These are phyloP conservation scores for Tieghemiomyces parasiticus DNA, from an alignment of 192 early-diverging fungal species.

Conservation along the genomic window DNA sequence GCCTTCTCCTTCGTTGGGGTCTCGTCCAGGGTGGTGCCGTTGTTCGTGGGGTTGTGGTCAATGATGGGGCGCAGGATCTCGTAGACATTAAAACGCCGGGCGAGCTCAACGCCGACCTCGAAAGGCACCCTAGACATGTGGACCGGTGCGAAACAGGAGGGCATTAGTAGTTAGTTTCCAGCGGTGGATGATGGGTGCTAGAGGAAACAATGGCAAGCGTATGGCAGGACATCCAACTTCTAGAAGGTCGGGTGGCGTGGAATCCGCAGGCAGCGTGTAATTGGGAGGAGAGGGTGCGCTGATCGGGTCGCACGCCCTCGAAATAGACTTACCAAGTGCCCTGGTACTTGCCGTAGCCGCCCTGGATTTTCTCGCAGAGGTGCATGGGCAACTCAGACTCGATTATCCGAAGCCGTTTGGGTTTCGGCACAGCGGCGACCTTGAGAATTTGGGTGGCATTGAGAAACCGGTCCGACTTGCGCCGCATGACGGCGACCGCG, in stretches of 20 bases:
- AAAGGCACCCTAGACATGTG: slow-evolving; percentile 68
- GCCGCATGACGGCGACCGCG: slow-evolving; percentile 59
- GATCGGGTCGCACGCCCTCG: no score
- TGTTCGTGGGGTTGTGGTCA: slow-evolving; percentile 52
- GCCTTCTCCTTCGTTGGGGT: neutral
- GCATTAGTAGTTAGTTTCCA: no score
- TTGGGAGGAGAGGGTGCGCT: no score
- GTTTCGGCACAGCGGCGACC: slow-evolving; percentile 90
- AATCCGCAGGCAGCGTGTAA: no score
- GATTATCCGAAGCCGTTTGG: slow-evolving; percentile 79
- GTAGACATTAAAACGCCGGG: slow-evolving; percentile 65
- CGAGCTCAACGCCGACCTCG: slow-evolving; percentile 63
- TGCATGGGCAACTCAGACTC: slow-evolving; percentile 82
- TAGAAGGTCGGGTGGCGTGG: no score
- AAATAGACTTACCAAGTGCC: slow-evolving; percentile 54
- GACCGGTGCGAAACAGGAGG: no score
- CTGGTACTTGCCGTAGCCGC: slow-evolving; percentile 98
- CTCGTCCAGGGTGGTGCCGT: slow-evolving; percentile 20
- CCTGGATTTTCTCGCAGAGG: slow-evolving; percentile 91
- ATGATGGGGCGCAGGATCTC: slow-evolving; percentile 58
- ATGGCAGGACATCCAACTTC: no score
- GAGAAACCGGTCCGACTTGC: slow-evolving; percentile 73
- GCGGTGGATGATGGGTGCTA: no score
- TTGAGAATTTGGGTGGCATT: slow-evolving; percentile 99
- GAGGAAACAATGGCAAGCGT: no score